phyloP scores from a whole-genome alignment of 2,329 filamentous ascomycete species.

The Trichoderma breve region DNA sequence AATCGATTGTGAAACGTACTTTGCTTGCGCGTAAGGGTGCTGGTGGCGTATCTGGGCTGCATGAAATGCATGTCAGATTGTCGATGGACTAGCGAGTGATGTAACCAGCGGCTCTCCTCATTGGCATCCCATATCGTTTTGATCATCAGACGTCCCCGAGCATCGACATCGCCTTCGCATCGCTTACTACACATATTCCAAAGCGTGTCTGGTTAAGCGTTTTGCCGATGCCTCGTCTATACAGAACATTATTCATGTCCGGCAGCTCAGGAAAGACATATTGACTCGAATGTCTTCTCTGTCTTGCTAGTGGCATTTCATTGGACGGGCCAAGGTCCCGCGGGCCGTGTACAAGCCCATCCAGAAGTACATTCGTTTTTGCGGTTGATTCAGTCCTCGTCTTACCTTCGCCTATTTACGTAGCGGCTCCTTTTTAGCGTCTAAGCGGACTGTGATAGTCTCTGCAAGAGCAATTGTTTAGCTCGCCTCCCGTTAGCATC shows the following conservation, averaged over 20 bases:
- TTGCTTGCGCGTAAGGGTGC: not conserved
- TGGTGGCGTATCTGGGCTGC: conserved; percentile 8
- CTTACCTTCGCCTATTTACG: not conserved
- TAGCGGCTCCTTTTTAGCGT: not conserved
- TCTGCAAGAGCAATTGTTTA: not conserved
- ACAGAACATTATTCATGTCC: not conserved
- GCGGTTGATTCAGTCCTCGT: not conserved
- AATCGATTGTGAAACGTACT: not conserved
- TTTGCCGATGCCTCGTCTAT: not conserved
- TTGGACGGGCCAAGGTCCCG: not conserved
- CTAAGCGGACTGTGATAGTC: not conserved
- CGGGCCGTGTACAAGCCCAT: not conserved
- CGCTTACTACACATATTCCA: not conserved
- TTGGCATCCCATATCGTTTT: not conserved
- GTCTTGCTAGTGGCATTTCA: not conserved
- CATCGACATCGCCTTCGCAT: not conserved
- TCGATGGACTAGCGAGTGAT: conserved; percentile 10
- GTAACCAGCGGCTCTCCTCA: not conserved
- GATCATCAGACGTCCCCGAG: conserved; percentile 3
- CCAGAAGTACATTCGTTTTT: not conserved
- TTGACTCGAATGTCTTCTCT: not conserved
- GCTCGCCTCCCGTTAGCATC: not conserved
- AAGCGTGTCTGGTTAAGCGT: not conserved
- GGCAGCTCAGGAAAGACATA: not conserved
- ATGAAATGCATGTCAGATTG: conserved; percentile 18